Percentiles rank a stretch among this genome's conserved stretches.
Evolutionary conservation across 1,284 basidiomycete species (phyloP).

Genomic region (Tilletia walkeri): DNA sequence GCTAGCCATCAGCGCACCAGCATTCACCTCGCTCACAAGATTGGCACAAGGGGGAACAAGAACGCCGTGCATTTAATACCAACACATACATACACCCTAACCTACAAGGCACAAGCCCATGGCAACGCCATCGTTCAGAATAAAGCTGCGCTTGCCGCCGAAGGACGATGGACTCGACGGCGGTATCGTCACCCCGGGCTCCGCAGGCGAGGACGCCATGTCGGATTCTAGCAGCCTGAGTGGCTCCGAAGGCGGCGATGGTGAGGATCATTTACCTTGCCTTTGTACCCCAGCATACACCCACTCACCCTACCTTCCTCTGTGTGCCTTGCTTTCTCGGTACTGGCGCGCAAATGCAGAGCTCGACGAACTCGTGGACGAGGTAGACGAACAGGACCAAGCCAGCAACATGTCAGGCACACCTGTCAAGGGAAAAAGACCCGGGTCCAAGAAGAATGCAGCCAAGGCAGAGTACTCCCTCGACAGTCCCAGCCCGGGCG

Average conservation of each 20-base stretch:
- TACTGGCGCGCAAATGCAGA: not conserved
- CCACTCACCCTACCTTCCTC: not conserved
- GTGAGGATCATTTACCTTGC: not conserved
- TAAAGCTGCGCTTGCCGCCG: slow-evolving; percentile 6
- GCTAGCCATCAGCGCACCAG: no score
- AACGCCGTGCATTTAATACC: not conserved
- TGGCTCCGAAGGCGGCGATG: slow-evolving; percentile 10
- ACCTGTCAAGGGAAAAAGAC: not conserved
- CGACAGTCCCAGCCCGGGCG: slow-evolving; percentile 1
- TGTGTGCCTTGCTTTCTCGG: no score
- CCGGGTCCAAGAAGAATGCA: not conserved
- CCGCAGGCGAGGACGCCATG: not conserved
- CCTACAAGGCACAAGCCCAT: not conserved
- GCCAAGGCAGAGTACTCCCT: not conserved
- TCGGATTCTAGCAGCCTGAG: not conserved
- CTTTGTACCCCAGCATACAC: not conserved
- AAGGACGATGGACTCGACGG: slow-evolving; percentile 1
- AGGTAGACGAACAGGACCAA: not conserved
- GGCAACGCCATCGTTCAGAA: slow-evolving; percentile 14
- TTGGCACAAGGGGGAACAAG: not conserved
- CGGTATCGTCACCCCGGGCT: not conserved
- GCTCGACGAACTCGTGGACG: slow-evolving; percentile 13
- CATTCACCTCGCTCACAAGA: no score
- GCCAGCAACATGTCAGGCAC: slow-evolving; percentile 1
- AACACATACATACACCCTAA: not conserved